These are phyloP conservation scores for Lachancea nothofagi DNA, from an alignment of 805 yeast genomes.

Conservation along the genomic window DNA sequence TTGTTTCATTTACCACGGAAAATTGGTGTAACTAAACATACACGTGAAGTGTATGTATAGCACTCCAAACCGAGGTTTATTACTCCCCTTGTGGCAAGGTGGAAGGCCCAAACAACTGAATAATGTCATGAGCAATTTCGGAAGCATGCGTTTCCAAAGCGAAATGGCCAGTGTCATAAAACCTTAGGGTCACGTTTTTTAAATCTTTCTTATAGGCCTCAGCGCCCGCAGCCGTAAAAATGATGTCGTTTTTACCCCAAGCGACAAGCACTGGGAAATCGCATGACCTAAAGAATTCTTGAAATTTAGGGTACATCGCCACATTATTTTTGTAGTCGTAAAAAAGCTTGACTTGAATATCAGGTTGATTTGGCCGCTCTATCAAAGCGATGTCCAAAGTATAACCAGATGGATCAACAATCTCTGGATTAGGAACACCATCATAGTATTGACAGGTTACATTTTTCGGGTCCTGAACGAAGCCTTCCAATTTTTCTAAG, in stretches of 20 bases:
- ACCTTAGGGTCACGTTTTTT: constrained; percentile 26
- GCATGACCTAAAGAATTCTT: constrained; percentile 29
- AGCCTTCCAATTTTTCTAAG: constrained; percentile 14
- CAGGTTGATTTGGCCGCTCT: constrained; percentile 22
- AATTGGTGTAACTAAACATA: too few relatives aligned
- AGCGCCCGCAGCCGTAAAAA: constrained; percentile 36
- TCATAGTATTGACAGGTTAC: constrained; percentile 30
- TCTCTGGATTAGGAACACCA: constrained; percentile 26
- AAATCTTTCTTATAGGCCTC: constrained; percentile 35
- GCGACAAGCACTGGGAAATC: constrained; percentile 34
- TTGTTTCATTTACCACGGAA: too few relatives aligned
- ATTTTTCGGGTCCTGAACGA: constrained; percentile 18
- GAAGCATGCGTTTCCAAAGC: constrained; percentile 31
- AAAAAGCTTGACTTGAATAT: constrained; percentile 34
- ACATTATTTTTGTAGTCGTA: constrained; percentile 36
- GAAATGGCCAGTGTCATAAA: constrained; percentile 38
- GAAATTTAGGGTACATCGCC: constrained; percentile 35
- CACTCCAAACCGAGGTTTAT: too few relatives aligned
- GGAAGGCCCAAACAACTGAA: constrained; percentile 1
- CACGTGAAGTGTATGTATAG: too few relatives aligned
- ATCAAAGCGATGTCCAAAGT: constrained; percentile 31
- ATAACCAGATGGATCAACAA: constrained; percentile 33
- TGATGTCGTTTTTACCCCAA: constrained; percentile 40
- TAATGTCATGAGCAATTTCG: constrained; percentile 32
- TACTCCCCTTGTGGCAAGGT: too few relatives aligned